Evolutionary conservation across 1,139 yeast species (phyloP).

Genomic region (Yamadazyma spencermartinsiae): DNA sequence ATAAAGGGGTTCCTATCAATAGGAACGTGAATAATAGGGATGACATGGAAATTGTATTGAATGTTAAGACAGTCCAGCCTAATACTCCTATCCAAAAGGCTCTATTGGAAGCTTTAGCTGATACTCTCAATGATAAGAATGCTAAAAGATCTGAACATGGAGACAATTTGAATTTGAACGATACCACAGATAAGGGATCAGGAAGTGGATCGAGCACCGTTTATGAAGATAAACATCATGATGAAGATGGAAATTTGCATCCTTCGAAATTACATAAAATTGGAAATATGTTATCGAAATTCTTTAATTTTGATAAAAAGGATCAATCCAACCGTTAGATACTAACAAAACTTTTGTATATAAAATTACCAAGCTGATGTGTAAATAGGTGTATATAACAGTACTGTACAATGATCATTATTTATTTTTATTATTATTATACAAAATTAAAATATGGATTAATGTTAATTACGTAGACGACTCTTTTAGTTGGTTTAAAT

Average conservation of each 20-base stretch:
- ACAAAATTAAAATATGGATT: constrained; percentile 1
- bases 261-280: constrained; percentile 60
- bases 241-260: constrained; percentile 38
- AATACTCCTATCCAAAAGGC: constrained; percentile 86
- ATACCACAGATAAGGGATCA: neutral
- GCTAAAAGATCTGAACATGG: constrained; percentile 63
- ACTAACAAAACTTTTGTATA: neutral
- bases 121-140: constrained; percentile 73
- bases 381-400: constrained; percentile 2
- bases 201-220: neutral
- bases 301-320: constrained; percentile 55
- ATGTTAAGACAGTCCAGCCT: constrained; percentile 72
- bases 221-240: constrained; percentile 1
- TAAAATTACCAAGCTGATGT: neutral
- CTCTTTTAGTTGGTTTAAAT: constrained; percentile 39
- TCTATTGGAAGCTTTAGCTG: constrained; percentile 93
- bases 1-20: constrained; percentile 81
- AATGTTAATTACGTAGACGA: constrained; percentile 1
- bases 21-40: constrained; percentile 65
- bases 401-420: neutral
- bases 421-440: constrained; percentile 1
- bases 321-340: constrained; percentile 4
- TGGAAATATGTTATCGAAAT: constrained; percentile 61
- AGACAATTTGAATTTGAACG: constrained; percentile 10
- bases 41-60: constrained; percentile 73